Percentiles rank a stretch among this genome's conserved stretches.
phyloP scores from a whole-genome alignment of 148 eudicot species.

The Arctostaphylos glauca region DNA sequence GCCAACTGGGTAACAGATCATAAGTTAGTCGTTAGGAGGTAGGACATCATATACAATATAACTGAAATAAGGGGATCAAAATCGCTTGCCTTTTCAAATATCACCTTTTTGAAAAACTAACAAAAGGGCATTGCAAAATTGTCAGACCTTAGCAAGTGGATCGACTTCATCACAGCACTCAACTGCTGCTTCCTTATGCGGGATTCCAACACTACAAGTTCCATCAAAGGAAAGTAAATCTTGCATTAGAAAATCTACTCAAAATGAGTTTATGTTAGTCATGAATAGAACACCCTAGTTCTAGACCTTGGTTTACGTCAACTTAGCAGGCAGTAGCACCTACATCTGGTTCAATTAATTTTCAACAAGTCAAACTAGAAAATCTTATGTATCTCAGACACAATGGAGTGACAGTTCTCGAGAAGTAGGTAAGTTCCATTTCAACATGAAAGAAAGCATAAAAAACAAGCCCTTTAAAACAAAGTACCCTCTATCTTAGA shows the following conservation, averaged over 20 bases:
- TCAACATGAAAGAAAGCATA: not conserved
- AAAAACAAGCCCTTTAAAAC: not conserved
- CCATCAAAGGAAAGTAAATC: conserved; percentile 11
- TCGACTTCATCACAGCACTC: conserved; percentile 50
- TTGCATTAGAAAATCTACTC: conserved; percentile 18
- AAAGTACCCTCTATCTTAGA: not conserved
- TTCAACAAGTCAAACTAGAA: not conserved
- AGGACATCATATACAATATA: not conserved
- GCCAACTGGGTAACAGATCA: not conserved
- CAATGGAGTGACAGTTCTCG: not conserved
- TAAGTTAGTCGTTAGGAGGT: not conserved
- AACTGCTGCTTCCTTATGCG: conserved; percentile 49
- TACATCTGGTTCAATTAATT: not conserved
- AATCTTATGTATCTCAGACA: not conserved
- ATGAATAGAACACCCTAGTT: not conserved
- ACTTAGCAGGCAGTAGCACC: not conserved
- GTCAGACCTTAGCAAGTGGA: conserved; percentile 49
- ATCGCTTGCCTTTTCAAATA: not conserved
- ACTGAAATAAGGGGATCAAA: not conserved
- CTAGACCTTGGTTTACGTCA: not conserved
- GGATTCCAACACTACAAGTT: conserved; percentile 41
- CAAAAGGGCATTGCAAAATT: not conserved
- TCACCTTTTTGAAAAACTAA: not conserved
- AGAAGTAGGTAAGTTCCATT: not conserved
- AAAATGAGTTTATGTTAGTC: not conserved